Conservation (phyloP, 2,329 filamentous ascomycete species). For the Aspergillus clavatus region DNA sequence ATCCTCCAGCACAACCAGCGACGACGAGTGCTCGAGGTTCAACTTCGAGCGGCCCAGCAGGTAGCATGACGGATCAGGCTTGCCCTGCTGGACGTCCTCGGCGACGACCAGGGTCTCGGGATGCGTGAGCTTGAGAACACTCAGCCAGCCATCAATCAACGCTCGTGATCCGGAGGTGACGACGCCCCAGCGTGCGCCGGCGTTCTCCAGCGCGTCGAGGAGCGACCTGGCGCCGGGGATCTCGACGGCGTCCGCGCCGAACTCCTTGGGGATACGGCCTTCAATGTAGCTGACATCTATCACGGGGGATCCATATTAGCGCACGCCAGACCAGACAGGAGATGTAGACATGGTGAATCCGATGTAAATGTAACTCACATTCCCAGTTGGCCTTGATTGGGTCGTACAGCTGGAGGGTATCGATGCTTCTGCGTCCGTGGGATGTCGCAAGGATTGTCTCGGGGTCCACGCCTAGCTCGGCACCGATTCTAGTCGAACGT, state of each 20-base stretch:
- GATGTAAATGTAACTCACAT: constrained; percentile 55
- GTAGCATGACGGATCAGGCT: constrained; percentile 74
- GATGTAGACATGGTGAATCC: constrained; percentile 2
- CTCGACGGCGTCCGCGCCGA: constrained; percentile 73
- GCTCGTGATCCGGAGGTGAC: constrained; percentile 64
- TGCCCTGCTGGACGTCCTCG: constrained; percentile 69
- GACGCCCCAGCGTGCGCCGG: constrained; percentile 73
- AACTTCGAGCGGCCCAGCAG: constrained; percentile 61
- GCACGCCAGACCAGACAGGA: not conserved
- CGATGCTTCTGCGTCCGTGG: constrained; percentile 85
- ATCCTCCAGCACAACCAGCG: constrained; percentile 78
- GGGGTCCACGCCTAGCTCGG: constrained; percentile 80
- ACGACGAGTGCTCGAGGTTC: constrained; percentile 44
- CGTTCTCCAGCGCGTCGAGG: constrained; percentile 60
- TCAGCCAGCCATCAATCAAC: constrained; percentile 68
- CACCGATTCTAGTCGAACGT: constrained; percentile 46
- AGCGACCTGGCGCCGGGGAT: constrained; percentile 76
- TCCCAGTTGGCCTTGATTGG: constrained; percentile 89
- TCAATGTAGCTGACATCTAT: constrained; percentile 77
- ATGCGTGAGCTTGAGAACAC: constrained; percentile 59
- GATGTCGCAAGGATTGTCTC: constrained; percentile 81
- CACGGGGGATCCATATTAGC: not conserved
- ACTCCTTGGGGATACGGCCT: constrained; percentile 67
- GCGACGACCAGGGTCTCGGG: constrained; percentile 67
- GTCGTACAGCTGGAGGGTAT: constrained; percentile 72